Base-by-base conservation (phyloP, 306 rosid species). In the Begonia masoniana region DNA sequence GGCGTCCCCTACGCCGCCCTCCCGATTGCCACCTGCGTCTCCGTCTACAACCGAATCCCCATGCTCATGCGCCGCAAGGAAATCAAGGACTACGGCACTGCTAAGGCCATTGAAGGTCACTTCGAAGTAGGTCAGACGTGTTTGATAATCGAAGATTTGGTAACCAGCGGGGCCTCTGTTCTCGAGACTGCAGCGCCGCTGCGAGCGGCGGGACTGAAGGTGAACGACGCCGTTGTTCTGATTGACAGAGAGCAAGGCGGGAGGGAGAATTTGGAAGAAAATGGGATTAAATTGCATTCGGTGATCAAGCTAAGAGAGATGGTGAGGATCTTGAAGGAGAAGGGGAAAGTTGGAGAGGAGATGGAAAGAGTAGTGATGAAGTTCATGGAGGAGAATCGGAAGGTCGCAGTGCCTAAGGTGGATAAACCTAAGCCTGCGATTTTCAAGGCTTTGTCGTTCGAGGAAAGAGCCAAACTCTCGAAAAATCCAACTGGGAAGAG, bases 51-150 rank as follows among this genome's bases (percentile, higher is more conserved):
- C 42, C 62, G 67, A 68, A 61, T 80, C 56, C 91, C 94, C 19
- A 85, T 89, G 97, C 79, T 89, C 59, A 89, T 85, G 95, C 89
- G 91, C 51, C 84, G 85, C 62, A 89, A 89, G 74, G 97, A 89
- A 68, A 68, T 82, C 64, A 89, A 89, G 66, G 95, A 89, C 67
- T 89, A 88, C n/a, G 95, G 95, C 31, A 85, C 94, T 55, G 60
- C 97, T 35, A 88, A 85, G 59, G 82, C 87, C 63, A 84, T 88
- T 12, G 95, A 88, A 24, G 95, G 95, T 43, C 62, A 46, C 57
- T 88, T 74, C 63, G 51, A 51, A 43, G 16, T 74, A 16, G 82
- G 70, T n/a, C 87, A 82, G 43, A 62, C 69, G 43, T 88, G 97
- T 70, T 77, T 88, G 26, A 72, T 88, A 43, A 55, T 88, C 57